phyloP scores from a whole-genome alignment of 192 early-diverging fungal genomes.

The Spizellomyces punctatus region DNA sequence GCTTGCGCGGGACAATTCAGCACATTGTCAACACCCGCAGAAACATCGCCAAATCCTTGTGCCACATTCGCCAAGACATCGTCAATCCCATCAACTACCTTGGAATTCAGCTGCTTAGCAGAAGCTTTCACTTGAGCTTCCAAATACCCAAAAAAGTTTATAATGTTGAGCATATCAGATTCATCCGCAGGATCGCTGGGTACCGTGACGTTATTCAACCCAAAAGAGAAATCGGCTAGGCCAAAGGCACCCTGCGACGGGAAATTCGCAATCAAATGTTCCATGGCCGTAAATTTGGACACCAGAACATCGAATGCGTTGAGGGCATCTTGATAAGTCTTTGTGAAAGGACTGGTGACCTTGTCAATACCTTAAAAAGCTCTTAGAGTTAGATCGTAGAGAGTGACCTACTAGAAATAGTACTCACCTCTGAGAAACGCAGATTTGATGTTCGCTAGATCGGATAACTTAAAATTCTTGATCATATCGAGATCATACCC shows the following conservation, averaged over 20 bases:
- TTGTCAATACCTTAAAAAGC: no score
- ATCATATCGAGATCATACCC: conserved; percentile 12
- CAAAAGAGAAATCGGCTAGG: background rate
- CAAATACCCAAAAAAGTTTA: no score
- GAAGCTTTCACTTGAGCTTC: no score
- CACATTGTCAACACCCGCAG: background rate
- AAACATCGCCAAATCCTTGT: conserved; percentile 3
- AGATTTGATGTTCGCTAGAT: background rate
- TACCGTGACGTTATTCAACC: background rate
- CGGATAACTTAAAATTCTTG: conserved; percentile 18
- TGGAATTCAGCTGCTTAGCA: background rate
- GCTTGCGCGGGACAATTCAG: background rate
- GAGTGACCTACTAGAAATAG: no score
- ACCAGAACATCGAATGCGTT: no score
- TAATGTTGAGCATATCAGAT: no score
- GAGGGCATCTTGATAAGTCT: no score
- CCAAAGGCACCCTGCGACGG: background rate
- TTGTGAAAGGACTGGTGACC: no score
- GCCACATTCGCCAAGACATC: background rate
- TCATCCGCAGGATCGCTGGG: background rate
- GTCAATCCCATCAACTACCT: background rate
- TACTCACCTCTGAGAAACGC: no score
- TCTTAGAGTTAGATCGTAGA: no score
- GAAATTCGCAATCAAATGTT: no score
- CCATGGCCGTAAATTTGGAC: no score